Evolutionary conservation across 345 rosid genomes (phyloP).

Genomic region (Odontarrhena argentea): DNA sequence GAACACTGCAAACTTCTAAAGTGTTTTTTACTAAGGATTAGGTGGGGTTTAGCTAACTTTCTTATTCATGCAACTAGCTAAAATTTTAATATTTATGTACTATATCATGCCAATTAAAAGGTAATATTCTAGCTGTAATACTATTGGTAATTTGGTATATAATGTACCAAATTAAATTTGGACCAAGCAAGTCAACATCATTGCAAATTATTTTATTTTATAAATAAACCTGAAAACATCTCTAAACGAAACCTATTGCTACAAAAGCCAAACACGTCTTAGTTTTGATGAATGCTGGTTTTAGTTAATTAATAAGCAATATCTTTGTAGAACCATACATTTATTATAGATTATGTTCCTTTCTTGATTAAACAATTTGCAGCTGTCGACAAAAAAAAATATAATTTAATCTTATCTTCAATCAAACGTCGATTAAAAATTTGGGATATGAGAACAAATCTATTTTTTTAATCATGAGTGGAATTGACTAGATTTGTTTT

Average conservation of each 20-base stretch:
- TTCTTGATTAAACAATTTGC: conserved; percentile 5
- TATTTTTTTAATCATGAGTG: background rate
- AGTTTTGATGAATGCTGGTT: conserved; percentile 22
- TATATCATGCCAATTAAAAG: background rate
- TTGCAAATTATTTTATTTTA: background rate
- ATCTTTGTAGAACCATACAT: conserved; percentile 26
- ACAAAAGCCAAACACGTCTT: conserved; percentile 40
- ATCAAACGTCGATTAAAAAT: background rate
- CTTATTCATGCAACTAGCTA: conserved; percentile 3
- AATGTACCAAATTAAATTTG: conserved; percentile 15
- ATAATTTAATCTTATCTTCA: conserved; percentile 25
- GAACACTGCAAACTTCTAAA: background rate
- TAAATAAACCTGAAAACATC: conserved; percentile 18
- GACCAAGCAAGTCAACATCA: conserved; percentile 36
- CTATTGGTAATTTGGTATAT: conserved; percentile 8
- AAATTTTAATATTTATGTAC: background rate
- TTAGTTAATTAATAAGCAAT: conserved; percentile 28
- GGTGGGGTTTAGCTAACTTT: conserved; percentile 11
- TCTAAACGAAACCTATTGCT: conserved; percentile 13
- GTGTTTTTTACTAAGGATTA: background rate
- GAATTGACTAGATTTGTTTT: conserved; percentile 19
- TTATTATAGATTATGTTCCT: conserved; percentile 21
- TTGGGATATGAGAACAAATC: background rate
- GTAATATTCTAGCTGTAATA: conserved; percentile 2
- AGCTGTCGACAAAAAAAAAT: conserved; percentile 6